Evolutionary conservation across 768 basidiomycete species (phyloP).

Genomic region (Boletus speciosus): DNA sequence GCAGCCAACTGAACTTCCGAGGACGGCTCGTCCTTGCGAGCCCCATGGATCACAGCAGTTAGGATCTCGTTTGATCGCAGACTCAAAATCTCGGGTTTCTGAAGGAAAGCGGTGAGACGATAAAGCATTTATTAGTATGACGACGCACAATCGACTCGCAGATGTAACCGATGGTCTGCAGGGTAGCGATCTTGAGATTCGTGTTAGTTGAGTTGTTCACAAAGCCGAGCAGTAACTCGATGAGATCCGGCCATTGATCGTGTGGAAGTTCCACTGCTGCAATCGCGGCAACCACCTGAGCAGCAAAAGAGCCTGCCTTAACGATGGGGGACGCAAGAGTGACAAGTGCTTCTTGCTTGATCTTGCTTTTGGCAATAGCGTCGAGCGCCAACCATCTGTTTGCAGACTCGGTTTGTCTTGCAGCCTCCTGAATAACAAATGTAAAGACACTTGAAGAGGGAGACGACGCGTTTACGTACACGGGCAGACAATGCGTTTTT

Average conservation of each 20-base stretch:
- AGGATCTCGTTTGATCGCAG: slow-evolving; percentile 94
- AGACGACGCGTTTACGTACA: slow-evolving; percentile 50
- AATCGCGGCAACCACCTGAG: slow-evolving; percentile 92
- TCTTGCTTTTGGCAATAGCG: slow-evolving; percentile 63
- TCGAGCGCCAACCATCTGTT: slow-evolving; percentile 81
- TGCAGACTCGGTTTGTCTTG: slow-evolving; percentile 72
- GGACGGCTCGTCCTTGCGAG: slow-evolving; percentile 91
- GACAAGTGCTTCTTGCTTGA: slow-evolving; percentile 84
- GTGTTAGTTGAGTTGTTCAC: slow-evolving; percentile 71
- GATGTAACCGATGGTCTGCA: slow-evolving; percentile 95
- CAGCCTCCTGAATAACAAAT: slow-evolving; percentile 52
- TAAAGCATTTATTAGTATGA: slow-evolving; percentile 2
- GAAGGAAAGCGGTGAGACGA: slow-evolving; percentile 5
- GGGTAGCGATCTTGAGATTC: slow-evolving; percentile 78
- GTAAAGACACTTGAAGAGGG: slow-evolving; percentile 13
- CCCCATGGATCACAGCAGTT: slow-evolving; percentile 97
- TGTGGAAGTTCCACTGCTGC: slow-evolving; percentile 89
- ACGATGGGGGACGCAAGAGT: slow-evolving; percentile 70
- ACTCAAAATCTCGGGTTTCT: slow-evolving; percentile 93
- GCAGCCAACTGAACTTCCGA: slow-evolving; percentile 90
- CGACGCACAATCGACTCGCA: slow-evolving; percentile 91
- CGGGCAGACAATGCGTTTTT: slow-evolving; percentile 92
- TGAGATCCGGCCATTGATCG: slow-evolving; percentile 86
- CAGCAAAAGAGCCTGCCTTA: slow-evolving; percentile 82
- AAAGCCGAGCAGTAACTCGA: slow-evolving; percentile 83